Evolutionary conservation across 129 eudicot species (phyloP).

Genomic region (Sambucus nigra): DNA sequence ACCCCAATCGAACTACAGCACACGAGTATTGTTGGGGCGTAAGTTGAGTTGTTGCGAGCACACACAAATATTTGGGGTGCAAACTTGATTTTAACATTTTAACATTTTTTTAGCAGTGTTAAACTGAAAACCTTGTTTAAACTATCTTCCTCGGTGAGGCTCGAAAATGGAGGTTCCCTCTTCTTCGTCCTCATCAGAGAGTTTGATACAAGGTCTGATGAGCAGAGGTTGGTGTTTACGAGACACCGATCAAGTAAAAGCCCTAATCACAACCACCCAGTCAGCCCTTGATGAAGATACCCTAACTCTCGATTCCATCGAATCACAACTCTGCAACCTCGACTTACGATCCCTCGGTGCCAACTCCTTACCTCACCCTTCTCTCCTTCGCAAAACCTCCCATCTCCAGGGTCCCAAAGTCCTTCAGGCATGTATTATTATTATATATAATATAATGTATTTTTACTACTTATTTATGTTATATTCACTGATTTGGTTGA

Average conservation of each 20-base stretch:
- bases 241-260: constrained; percentile 32
- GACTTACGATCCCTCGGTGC: constrained; percentile 70
- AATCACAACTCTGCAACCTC: constrained; percentile 60
- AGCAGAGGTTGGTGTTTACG: constrained; percentile 65
- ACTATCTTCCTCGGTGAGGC: no score
- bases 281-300: constrained; percentile 14
- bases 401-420: constrained; percentile 60
- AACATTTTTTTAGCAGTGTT: no score
- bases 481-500: no score
- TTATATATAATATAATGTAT: neutral
- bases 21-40: no score
- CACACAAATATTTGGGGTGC: no score
- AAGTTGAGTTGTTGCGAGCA: no score
- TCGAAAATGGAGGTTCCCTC: constrained; percentile 37
- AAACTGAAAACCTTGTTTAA: no score
- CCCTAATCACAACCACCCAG: constrained; percentile 32
- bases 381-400: constrained; percentile 51
- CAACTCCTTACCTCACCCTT: constrained; percentile 53
- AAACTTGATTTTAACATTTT: no score
- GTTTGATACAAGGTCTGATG: constrained; percentile 30
- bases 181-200: constrained; percentile 17
- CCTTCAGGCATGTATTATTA: constrained; percentile 45
- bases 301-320: constrained; percentile 30
- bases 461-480: no score
- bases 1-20: no score